Conservation (phyloP, 169 alveolate species). For the Plasmodium cynomolgi region DNA sequence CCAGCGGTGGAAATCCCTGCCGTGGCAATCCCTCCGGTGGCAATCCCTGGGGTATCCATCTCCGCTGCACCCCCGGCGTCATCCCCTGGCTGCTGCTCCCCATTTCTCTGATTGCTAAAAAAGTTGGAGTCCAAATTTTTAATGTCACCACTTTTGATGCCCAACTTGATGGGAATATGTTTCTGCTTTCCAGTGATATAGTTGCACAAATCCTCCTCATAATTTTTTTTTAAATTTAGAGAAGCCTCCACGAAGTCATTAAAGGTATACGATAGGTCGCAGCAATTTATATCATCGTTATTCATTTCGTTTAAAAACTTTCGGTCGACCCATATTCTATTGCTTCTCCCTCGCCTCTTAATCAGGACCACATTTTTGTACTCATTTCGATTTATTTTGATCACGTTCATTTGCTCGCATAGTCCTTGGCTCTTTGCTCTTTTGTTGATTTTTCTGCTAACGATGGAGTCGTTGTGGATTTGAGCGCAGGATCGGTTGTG, state of each 20-base stretch:
- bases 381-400: constrained; percentile 22
- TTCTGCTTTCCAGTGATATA: constrained; percentile 13
- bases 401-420: constrained; percentile 22
- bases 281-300: constrained; percentile 15
- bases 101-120: constrained; percentile 22
- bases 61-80: background rate
- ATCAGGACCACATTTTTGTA: constrained; percentile 46
- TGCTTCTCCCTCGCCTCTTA: constrained; percentile 70
- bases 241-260: constrained; percentile 49
- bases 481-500: background rate
- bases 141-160: constrained; percentile 24
- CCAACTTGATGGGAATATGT: constrained; percentile 38
- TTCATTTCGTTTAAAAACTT: constrained; percentile 32
- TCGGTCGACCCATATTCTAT: constrained; percentile 69
- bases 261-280: constrained; percentile 45
- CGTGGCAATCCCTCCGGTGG: too few relatives aligned
- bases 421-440: background rate
- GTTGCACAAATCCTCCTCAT: constrained; percentile 25
- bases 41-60: background rate
- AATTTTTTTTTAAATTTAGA: constrained; percentile 33
- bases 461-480: constrained; percentile 9
- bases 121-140: constrained; percentile 18
- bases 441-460: constrained; percentile 48
- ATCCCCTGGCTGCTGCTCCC: background rate
- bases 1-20: too few relatives aligned